Conservation (phyloP, 495 filamentous ascomycete species). For the Durotheca rogersii region DNA sequence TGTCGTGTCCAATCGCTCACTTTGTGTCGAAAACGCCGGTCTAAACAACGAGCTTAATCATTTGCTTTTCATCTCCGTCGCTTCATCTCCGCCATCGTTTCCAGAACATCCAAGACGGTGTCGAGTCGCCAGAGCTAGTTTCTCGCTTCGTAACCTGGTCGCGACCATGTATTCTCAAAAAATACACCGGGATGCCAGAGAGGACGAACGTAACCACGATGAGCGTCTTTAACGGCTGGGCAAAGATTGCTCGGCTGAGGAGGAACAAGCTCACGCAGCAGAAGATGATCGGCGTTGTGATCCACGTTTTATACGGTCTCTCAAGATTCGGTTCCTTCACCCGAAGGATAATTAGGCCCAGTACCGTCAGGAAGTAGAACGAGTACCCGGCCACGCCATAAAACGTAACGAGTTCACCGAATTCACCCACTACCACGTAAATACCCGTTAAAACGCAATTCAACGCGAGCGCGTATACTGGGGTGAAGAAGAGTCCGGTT, state of each 20-base stretch:
- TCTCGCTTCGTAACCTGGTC: slow-evolving; percentile 45
- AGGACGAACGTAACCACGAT: slow-evolving; percentile 81
- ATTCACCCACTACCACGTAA: slow-evolving; percentile 87
- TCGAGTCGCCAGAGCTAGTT: slow-evolving; percentile 11
- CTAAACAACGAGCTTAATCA: slow-evolving; percentile 6
- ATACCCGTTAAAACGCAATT: slow-evolving; percentile 69
- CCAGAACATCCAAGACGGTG: slow-evolving; percentile 51
- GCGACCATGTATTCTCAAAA: slow-evolving; percentile 71
- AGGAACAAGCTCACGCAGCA: slow-evolving; percentile 96
- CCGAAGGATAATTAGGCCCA: slow-evolving; percentile 86
- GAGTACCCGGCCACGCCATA: slow-evolving; percentile 96
- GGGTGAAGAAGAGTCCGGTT: slow-evolving; percentile 74
- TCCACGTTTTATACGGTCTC: slow-evolving; percentile 91
- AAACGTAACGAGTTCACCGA: slow-evolving; percentile 88
- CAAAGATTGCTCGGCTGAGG: slow-evolving; percentile 81
- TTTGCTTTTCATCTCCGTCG: slow-evolving; percentile 4
- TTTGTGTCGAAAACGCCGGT: slow-evolving; percentile 17
- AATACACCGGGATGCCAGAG: slow-evolving; percentile 83
- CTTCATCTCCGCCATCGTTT: slow-evolving; percentile 35
- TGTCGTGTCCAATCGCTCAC: slow-evolving; percentile 21
- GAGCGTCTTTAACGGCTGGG: slow-evolving; percentile 84
- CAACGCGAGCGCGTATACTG: slow-evolving; percentile 83
- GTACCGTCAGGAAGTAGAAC: slow-evolving; percentile 94
- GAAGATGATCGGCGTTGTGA: slow-evolving; percentile 93
- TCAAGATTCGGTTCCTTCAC: slow-evolving; percentile 87